Conservation (phyloP, 345 rosid species). For the Rhodamnia argentea region DNA sequence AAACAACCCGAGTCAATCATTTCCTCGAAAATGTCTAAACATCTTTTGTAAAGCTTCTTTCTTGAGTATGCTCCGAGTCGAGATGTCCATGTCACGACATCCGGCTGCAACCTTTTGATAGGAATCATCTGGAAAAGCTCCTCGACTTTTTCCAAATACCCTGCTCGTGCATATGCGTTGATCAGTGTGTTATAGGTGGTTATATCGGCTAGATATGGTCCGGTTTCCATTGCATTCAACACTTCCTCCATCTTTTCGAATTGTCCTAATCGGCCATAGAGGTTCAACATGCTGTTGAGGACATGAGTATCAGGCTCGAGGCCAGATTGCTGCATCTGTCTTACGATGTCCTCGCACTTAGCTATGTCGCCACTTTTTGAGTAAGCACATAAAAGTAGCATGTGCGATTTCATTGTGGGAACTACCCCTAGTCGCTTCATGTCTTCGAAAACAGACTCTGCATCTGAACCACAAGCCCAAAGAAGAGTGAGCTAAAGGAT, state of each 20-base stretch:
- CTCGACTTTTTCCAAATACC: slow-evolving; percentile 63
- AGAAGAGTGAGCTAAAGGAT: background rate
- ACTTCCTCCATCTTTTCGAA: slow-evolving; percentile 71
- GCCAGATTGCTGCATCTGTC: slow-evolving; percentile 63
- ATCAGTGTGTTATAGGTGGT: slow-evolving; percentile 86
- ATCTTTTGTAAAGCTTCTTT: slow-evolving; percentile 61
- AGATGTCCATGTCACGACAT: slow-evolving; percentile 95
- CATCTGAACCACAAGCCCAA: slow-evolving; percentile 28
- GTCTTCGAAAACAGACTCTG: slow-evolving; percentile 66
- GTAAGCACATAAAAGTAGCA: slow-evolving; percentile 83
- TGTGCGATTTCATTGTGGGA: slow-evolving; percentile 93
- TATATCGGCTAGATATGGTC: slow-evolving; percentile 44
- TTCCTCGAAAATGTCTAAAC: slow-evolving; percentile 74
- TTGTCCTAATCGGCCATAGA: slow-evolving; percentile 73
- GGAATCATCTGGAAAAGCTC: slow-evolving; percentile 37
- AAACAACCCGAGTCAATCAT: slow-evolving; percentile 82
- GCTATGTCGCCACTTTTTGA: slow-evolving; percentile 51
- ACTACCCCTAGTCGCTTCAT: slow-evolving; percentile 71
- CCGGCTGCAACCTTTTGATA: slow-evolving; percentile 33
- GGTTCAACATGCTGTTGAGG: slow-evolving; percentile 72
- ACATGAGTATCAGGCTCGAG: slow-evolving; percentile 74
- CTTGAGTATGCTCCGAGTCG: slow-evolving; percentile 70
- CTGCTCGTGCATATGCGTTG: slow-evolving; percentile 68
- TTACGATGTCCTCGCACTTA: slow-evolving; percentile 64
- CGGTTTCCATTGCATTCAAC: slow-evolving; percentile 47